Evolutionary conservation across 2,329 filamentous ascomycete species (phyloP), one percentile per base, ranked within the genome.

Genomic region (Phyllachora maydis): DNA sequence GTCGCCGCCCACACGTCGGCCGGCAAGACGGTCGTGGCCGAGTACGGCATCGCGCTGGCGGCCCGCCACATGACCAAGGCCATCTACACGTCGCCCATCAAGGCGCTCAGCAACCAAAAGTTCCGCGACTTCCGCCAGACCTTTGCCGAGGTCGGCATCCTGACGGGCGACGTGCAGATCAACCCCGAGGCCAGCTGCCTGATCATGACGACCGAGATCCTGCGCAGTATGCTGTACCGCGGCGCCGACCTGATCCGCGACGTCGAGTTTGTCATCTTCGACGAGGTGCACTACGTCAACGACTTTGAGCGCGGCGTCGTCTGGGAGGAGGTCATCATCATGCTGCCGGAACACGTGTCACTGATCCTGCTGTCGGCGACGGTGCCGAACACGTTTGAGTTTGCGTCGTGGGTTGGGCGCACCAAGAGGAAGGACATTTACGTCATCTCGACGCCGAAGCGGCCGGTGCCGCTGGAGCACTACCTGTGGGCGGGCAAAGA

Each of bases 51-150:
- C 44, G 82, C 88, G 5, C 56, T 98, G 28, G 88, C 88, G 15
- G 74, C 81, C n/a, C 90, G 85, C 42, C 88, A 98, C 44, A 95
- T 95, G 85, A 98, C 88, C 6, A 98, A 98, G 46, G 85, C 88
- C 12, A 98, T 98, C 32, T 98, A 98, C 45, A 98, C 88, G 0
- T 95, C 88, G 1, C 88, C 88, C 0, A 98, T 98, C 55, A 98
- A 98, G 46, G 88, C 88, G 3, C 55, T 98, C 27, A 95, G 88
- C 49, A 98, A 98, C 42, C 88, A 98, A 42, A 98, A 98, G 46
- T 98, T 95, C 48, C 69, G 88, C 32, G 88, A 98, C 43, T 98
- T 98, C 44, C 67, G 82, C 27, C 64, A 71, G 26, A 70, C 67
- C 0, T 98, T 98, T 38, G 82, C 91, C 29, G 88, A 98, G 46